Evolutionary conservation across 163 green algal species (phyloP).

Genomic region (Scenedesmus sp.): DNA sequence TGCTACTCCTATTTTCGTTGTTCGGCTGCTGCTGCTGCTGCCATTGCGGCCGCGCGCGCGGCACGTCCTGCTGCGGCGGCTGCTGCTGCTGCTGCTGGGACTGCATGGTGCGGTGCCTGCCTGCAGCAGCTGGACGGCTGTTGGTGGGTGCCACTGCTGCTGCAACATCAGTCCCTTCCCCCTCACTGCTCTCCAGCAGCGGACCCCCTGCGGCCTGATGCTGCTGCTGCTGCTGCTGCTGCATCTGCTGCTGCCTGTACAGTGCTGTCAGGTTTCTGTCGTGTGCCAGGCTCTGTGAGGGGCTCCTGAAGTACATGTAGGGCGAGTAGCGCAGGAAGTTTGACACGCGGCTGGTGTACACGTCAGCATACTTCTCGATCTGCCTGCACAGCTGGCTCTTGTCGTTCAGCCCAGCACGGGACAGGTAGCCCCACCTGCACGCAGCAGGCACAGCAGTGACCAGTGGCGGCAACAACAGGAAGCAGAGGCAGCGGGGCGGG

Average conservation of each 20-base stretch:
- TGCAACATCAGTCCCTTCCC: not conserved
- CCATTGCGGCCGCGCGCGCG: not conserved
- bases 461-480: not conserved
- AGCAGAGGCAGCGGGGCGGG: not conserved
- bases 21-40: conserved; percentile 12
- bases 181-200: not conserved
- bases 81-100: conserved; percentile 36
- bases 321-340: conserved; percentile 97
- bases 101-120: not conserved
- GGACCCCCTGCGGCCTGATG: not conserved
- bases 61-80: conserved; percentile 14
- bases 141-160: not conserved
- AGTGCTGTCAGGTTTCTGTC: conserved; percentile 72
- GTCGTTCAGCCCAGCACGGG: conserved; percentile 93
- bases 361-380: conserved; percentile 97
- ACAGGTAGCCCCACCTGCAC: conserved; percentile 94
- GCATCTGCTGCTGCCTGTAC: conserved; percentile 32
- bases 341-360: conserved; percentile 93
- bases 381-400: conserved; percentile 94
- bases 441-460: not conserved
- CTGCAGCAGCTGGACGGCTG: not conserved
- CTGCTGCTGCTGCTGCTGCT: conserved; percentile 34
- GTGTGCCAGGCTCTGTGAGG: conserved; percentile 82
- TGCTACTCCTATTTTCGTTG: conserved; percentile 47
- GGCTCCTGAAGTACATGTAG: conserved; percentile 87